Evolutionary conservation across 768 basidiomycete species (phyloP).

Genomic region (Lentinus brumalis): DNA sequence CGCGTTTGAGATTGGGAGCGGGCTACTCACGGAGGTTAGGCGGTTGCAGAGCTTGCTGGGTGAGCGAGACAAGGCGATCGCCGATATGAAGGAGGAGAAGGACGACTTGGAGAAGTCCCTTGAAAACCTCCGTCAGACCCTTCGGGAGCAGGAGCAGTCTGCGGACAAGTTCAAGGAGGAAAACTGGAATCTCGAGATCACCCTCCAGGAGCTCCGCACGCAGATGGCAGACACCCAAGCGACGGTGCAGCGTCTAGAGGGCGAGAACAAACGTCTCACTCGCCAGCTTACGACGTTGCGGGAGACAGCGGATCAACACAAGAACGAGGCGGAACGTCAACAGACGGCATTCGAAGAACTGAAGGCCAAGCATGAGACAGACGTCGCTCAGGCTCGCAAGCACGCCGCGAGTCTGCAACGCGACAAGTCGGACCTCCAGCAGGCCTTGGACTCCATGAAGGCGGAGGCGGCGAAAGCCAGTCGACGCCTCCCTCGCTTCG

Average conservation of each 20-base stretch:
- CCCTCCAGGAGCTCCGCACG: slow-evolving; percentile 80
- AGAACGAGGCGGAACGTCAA: slow-evolving; percentile 81
- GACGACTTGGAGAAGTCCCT: slow-evolving; percentile 82
- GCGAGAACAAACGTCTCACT: slow-evolving; percentile 80
- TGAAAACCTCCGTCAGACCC: slow-evolving; percentile 70
- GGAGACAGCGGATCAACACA: slow-evolving; percentile 80
- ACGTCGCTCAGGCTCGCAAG: slow-evolving; percentile 89
- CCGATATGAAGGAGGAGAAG: slow-evolving; percentile 90
- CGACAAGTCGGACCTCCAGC: slow-evolving; percentile 91
- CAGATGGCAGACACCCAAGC: slow-evolving; percentile 69
- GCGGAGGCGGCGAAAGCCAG: slow-evolving; percentile 68
- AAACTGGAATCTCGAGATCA: slow-evolving; percentile 98
- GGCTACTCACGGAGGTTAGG: slow-evolving; percentile 87
- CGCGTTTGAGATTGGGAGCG: slow-evolving; percentile 96
- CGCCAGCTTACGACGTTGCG: slow-evolving; percentile 72
- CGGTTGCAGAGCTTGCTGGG: slow-evolving; percentile 87
- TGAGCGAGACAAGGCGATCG: slow-evolving; percentile 91
- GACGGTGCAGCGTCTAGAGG: slow-evolving; percentile 68
- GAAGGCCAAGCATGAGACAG: slow-evolving; percentile 91
- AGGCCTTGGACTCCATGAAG: slow-evolving; percentile 74
- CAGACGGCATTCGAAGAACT: slow-evolving; percentile 65
- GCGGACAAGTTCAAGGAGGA: slow-evolving; percentile 95
- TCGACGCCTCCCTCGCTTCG: slow-evolving; percentile 62
- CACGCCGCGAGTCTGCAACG: slow-evolving; percentile 84
- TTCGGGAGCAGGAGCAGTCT: slow-evolving; percentile 75